phyloP scores from a whole-genome alignment of 2,329 filamentous ascomycete genomes.

The Diaporthe sp. region DNA sequence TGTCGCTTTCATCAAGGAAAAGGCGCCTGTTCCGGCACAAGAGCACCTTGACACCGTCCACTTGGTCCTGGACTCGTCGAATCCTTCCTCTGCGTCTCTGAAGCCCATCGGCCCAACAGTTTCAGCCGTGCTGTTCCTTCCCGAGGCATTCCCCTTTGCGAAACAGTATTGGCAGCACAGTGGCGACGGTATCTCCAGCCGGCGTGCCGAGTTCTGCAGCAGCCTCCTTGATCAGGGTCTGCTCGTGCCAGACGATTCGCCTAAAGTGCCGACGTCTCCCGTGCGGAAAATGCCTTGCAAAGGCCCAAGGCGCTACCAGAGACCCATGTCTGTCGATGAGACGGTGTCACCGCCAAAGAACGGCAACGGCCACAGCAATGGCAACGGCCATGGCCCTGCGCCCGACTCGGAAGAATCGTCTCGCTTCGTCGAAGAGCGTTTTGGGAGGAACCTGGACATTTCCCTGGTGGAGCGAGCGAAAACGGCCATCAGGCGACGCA shows the following conservation, averaged over 20 bases:
- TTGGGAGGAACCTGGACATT: slow-evolving; percentile 89
- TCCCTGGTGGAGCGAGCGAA: slow-evolving; percentile 85
- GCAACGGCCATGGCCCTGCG: slow-evolving; percentile 40
- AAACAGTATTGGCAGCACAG: slow-evolving; percentile 98
- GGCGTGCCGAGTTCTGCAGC: slow-evolving; percentile 90
- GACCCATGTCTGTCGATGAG: slow-evolving; percentile 58
- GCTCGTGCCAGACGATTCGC: slow-evolving; percentile 53
- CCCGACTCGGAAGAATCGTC: slow-evolving; percentile 73
- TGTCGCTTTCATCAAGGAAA: slow-evolving; percentile 76
- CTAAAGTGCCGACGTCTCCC: slow-evolving; percentile 39
- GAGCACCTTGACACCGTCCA: slow-evolving; percentile 69
- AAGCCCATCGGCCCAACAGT: slow-evolving; percentile 69
- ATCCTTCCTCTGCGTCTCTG: slow-evolving; percentile 64
- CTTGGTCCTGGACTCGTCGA: slow-evolving; percentile 71
- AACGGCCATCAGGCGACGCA: slow-evolving; percentile 85
- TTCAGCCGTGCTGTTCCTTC: slow-evolving; percentile 79
- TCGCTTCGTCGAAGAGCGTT: slow-evolving; percentile 92
- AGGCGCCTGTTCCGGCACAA: slow-evolving; percentile 64
- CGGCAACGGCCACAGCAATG: slow-evolving; percentile 36
- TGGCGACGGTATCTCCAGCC: slow-evolving; percentile 91
- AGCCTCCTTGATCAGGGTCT: slow-evolving; percentile 78
- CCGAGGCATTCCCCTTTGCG: slow-evolving; percentile 76
- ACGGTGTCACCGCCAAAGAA: slow-evolving; percentile 39
- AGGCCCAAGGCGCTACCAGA: slow-evolving; percentile 86
- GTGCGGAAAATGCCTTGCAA: slow-evolving; percentile 62